These are phyloP conservation scores for Chaetomium fimeti DNA, from an alignment of 495 filamentous ascomycete genomes.

Conservation along the genomic window DNA sequence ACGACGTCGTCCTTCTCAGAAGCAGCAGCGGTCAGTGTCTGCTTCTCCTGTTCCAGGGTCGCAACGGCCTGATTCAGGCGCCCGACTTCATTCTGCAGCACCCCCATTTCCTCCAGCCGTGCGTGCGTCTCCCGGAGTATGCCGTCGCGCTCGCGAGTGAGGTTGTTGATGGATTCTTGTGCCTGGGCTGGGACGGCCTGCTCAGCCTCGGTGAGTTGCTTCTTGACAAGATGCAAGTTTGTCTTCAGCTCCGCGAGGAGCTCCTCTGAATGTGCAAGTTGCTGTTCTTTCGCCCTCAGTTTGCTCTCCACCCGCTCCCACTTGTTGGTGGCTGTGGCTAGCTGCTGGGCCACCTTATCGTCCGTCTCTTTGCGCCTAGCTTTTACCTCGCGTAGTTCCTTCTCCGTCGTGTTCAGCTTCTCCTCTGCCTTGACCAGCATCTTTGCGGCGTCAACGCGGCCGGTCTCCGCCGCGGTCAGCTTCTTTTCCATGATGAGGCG, in stretches of 20 bases:
- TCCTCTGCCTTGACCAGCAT: background rate
- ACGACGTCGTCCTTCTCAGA: background rate
- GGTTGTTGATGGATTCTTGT: background rate
- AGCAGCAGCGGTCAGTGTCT: background rate
- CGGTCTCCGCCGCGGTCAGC: background rate
- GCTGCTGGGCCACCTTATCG: background rate
- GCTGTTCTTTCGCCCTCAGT: background rate
- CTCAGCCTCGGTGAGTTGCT: background rate
- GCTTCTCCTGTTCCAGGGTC: background rate
- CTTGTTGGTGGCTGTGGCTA: background rate
- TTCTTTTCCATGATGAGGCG: too few species aligned
- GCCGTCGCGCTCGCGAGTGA: background rate
- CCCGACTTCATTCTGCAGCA: background rate
- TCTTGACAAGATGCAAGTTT: background rate
- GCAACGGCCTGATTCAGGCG: background rate
- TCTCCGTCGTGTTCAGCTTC: background rate
- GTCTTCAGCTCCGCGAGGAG: background rate
- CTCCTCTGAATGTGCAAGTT: background rate
- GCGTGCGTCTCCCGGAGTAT: background rate
- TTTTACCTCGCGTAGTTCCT: background rate
- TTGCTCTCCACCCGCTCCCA: background rate
- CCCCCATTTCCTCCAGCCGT: background rate
- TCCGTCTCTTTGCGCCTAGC: background rate
- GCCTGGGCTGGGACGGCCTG: background rate
- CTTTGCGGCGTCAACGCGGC: background rate